These are phyloP conservation scores for Colletotrichum sp. DNA, from an alignment of 2,329 filamentous ascomycete species.

Conservation along the genomic window DNA sequence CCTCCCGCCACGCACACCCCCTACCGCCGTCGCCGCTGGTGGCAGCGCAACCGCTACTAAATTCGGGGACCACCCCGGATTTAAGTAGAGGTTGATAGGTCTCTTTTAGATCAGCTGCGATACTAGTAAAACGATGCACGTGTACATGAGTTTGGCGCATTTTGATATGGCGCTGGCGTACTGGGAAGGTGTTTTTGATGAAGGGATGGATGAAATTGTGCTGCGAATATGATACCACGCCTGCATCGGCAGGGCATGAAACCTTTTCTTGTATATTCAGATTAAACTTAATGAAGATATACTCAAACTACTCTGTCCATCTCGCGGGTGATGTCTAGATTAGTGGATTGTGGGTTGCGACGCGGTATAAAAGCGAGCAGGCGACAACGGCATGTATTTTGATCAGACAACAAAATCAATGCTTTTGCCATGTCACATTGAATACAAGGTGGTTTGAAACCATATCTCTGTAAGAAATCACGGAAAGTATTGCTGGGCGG, in stretches of 20 bases:
- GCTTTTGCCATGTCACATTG: no score
- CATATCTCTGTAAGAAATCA: fast-evolving
- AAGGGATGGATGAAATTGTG: neutral
- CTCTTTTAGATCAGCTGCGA: neutral
- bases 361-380: neutral
- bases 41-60: slow-evolving; percentile 21
- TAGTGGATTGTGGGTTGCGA: fast-evolving
- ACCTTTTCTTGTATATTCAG: neutral
- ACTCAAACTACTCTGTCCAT: fast-evolving
- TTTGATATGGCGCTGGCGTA: neutral
- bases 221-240: slow-evolving; percentile 10
- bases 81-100: neutral
- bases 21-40: slow-evolving; percentile 19
- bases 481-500: neutral
- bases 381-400: fast-evolving
- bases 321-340: fast-evolving
- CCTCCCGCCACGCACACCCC: slow-evolving; percentile 17
- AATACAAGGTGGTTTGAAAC: neutral
- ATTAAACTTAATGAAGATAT: neutral
- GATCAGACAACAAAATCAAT: fast-evolving
- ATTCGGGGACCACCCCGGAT: neutral
- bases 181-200: neutral
- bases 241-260: neutral
- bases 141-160: neutral
- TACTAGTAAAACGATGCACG: neutral